Conservation (phyloP, 306 rosid species). For the Castanea mollissima region DNA sequence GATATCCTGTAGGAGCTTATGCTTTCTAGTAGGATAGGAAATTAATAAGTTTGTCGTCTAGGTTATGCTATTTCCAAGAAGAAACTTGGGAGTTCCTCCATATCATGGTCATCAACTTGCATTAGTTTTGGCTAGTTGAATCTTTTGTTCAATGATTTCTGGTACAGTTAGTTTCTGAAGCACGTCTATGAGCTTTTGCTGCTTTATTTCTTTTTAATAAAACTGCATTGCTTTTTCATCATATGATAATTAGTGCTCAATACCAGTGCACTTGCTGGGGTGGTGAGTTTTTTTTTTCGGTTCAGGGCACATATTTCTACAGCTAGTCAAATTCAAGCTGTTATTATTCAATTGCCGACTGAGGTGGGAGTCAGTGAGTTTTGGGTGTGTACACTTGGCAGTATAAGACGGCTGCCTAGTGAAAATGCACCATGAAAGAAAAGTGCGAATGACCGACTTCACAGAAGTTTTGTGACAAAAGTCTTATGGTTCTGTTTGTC, state of each 20-base stretch:
- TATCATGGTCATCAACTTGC: background rate
- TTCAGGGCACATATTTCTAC: background rate
- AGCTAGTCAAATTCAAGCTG: no score
- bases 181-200: background rate
- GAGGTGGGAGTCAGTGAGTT: background rate
- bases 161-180: background rate
- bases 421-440: background rate
- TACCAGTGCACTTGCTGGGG: background rate
- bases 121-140: background rate
- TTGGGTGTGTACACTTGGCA: background rate
- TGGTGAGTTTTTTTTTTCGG: background rate
- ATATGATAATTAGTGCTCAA: background rate
- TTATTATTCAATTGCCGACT: background rate
- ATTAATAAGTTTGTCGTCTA: constrained; percentile 5
- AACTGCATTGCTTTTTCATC: background rate
- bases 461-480: background rate
- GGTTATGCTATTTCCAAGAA: background rate
- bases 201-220: background rate
- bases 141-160: background rate
- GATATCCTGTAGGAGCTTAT: constrained; percentile 12
- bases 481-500: background rate
- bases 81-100: background rate
- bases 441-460: background rate
- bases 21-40: constrained; percentile 8
- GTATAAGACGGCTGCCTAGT: background rate